Conservation (phyloP, 345 rosid species). For the Citrus reticulata region DNA sequence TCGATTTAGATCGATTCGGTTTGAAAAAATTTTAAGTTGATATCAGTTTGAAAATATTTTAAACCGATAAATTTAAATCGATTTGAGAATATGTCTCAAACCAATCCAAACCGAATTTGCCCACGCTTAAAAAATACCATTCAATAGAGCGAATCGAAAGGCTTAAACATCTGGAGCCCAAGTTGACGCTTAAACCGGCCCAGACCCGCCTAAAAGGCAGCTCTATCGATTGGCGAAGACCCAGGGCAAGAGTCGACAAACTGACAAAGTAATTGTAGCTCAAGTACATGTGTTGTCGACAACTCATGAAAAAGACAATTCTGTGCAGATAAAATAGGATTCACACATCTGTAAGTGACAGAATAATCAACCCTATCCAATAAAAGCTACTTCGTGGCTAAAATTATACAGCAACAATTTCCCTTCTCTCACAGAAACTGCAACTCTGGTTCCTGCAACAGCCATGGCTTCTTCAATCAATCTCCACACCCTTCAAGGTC, state of each 20-base stretch:
- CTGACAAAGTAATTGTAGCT: not conserved
- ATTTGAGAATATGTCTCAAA: too few relatives aligned
- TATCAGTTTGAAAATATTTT: too few relatives aligned
- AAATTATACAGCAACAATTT: not conserved
- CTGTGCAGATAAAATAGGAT: not conserved
- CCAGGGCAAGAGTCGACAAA: not conserved
- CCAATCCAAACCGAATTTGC: too few relatives aligned
- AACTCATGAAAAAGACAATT: not conserved
- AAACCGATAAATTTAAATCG: too few relatives aligned
- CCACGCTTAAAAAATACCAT: not conserved
- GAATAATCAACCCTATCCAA: constrained; percentile 1
- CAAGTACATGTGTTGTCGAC: too few relatives aligned
- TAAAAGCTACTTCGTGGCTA: constrained; percentile 22
- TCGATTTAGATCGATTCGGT: too few relatives aligned
- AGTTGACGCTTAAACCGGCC: not conserved
- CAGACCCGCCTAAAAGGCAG: not conserved
- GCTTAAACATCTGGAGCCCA: not conserved
- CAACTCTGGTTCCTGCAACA: not conserved
- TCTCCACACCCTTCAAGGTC: constrained; percentile 39
- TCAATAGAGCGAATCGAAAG: not conserved
- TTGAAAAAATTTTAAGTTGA: too few relatives aligned
- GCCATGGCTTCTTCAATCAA: constrained; percentile 57
- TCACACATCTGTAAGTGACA: not conserved
- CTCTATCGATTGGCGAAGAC: not conserved
- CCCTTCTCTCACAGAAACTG: not conserved